These are phyloP conservation scores for Orobanche coerulescens DNA, from an alignment of 257 asterid species.

Conservation along the genomic window DNA sequence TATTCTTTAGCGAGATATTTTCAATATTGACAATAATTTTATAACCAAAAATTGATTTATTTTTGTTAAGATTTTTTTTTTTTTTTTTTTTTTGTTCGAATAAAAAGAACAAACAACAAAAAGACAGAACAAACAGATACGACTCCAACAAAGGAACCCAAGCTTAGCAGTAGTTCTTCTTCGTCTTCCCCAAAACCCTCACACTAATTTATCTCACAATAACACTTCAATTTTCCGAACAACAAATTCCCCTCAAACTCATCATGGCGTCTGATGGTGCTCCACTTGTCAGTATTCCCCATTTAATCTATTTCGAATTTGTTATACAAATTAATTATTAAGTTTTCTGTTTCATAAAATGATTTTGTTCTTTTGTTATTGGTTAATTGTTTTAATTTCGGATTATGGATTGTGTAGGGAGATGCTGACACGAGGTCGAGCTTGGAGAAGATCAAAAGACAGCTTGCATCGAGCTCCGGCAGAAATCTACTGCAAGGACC, in stretches of 20 bases:
- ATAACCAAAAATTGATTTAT: too few relatives aligned
- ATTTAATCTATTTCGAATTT: too few relatives aligned
- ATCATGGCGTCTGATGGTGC: slow-evolving; percentile 58
- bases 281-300: slow-evolving; percentile 35
- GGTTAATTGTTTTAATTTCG: slow-evolving; percentile 17
- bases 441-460: slow-evolving; percentile 97
- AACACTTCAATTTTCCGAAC: background rate
- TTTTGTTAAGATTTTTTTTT: too few relatives aligned
- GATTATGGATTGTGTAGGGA: slow-evolving; percentile 39
- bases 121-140: background rate
- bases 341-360: background rate
- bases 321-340: too few relatives aligned
- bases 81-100: too few relatives aligned
- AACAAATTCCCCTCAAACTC: slow-evolving; percentile 8
- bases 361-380: background rate
- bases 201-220: slow-evolving; percentile 19
- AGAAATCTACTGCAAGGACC: slow-evolving; percentile 92
- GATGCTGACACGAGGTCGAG: slow-evolving; percentile 78
- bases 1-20: too few relatives aligned
- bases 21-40: too few relatives aligned
- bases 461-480: slow-evolving; percentile 93
- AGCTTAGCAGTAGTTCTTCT: slow-evolving; percentile 20
- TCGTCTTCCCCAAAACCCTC: slow-evolving; percentile 31
- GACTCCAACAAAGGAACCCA: background rate
- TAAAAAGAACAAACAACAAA: too few relatives aligned